Evolutionary conservation across 2,329 filamentous ascomycete genomes (phyloP), one percentile per base, ranked within the genome.

Genomic region (Helminthosporium solani): DNA sequence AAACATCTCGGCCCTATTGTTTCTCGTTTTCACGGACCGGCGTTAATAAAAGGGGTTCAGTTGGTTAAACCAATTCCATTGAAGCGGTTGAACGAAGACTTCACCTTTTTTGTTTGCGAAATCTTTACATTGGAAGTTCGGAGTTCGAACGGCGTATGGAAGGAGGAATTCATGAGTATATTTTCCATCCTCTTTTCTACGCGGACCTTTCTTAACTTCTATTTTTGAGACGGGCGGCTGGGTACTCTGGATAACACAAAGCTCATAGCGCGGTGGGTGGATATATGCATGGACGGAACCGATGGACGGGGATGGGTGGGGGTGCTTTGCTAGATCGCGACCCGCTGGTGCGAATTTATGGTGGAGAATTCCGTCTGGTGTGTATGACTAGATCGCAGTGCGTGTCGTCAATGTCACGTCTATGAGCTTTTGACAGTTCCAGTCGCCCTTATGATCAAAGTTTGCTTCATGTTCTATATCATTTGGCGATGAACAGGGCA

Each of bases 31-130:
- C 9, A 38, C 52, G 56, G 54, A 53, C 49, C 58, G 64, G 66
- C 65, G 66, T 69, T 66, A 62, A 62, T 64, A 58, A 64, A 64
- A 60, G 49, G 54, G 56, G 60, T 31, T 47, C 61, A 57, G 45
- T 64, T 63, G 57, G 56, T 55, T 65, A 57, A 30, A 31, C 28
- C 28, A 31, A 8, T 12, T 12, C 8, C 28, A 14, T 31, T 12
- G 28, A 31, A 31, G 28, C 28, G 28, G 14, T 33, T 37, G 40
- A 46, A 50, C 44, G 50, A 49, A 49, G 42, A 57, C 44, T 52
- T 30, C 44, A 56, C 44, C 50, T 53, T 46, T 47, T 52, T 61
- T 58, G 51, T 60, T 50, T 56, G 36, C 30, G 25, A 40, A 45
- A 46, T 50, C 40, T 49, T 54, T 55, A 53, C 50, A 48, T 51